Base-by-base conservation (phyloP, 1,284 basidiomycete genomes). In the Sphagnurus paluster region DNA sequence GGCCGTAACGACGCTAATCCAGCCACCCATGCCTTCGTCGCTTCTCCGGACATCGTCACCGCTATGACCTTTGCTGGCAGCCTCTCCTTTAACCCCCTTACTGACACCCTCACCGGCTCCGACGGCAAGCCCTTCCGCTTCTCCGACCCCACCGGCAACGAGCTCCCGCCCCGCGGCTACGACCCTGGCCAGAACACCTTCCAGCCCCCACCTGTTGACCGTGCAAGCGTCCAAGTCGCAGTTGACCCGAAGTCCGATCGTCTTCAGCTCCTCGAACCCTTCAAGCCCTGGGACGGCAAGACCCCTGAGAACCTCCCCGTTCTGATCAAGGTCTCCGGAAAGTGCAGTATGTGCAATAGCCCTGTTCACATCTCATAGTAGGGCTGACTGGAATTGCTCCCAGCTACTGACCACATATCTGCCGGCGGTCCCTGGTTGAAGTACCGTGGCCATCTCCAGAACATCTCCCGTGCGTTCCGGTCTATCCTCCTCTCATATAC, bases 1-100 rank as follows among this genome's bases (percentile, higher is more conserved):
- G 96, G 94, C 53, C 93, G 96, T 70, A 99, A 99, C 74, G 97
- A 99, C 66, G 96, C 96, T 61, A 99, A 99, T 83, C 94, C 95
- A 28, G 94, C 93, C 54, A 99, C 97, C 40, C 96, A 98, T 72
- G 94, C 95, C 46, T 99, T 99, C 65, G 95, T 99, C 64, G 91
- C 97, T 45, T 98, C 95, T 47, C 96, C 97, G 46, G 97, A 98
- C 68, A 75, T 99, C 62, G 96, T 98, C 66, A 99, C 97, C 58
- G 96, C 97, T 56, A 87, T 99, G 81, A 86, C 90, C 50, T 98
- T 98, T 69, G 93, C 92, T 54, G 97, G 96, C 54, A 77, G 82
- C 57, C 86, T 99, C 61, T 86, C 90, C 54, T 99, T 99, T 82
- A 99, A 99, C 85, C 97, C 96, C 29, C 66, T 98, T 56, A 94